Percentiles rank a stretch among this genome's conserved stretches.
phyloP scores from a whole-genome alignment of 768 basidiomycete genomes.

The Kockovaella imperatae region DNA sequence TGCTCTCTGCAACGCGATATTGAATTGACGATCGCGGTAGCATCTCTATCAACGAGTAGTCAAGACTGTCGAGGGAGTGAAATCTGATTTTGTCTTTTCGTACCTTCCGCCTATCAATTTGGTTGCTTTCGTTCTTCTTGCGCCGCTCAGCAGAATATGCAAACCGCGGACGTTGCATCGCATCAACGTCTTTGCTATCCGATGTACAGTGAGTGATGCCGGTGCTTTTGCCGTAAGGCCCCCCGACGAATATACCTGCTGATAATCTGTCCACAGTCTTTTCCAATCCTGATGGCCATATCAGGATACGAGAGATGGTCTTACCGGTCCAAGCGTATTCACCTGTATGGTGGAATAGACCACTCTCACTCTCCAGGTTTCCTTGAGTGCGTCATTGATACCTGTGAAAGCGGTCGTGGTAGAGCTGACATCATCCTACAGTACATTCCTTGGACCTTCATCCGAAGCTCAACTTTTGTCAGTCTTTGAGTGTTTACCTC shows the following conservation, averaged over 20 bases:
- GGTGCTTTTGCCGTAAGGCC: too few relatives aligned
- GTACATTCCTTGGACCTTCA: slow-evolving; percentile 37
- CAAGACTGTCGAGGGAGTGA: slow-evolving; percentile 80
- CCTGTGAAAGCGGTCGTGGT: too few relatives aligned
- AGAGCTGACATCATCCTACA: too few relatives aligned
- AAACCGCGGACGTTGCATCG: slow-evolving; percentile 72
- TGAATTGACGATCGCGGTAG: slow-evolving; percentile 44
- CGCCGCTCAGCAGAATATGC: slow-evolving; percentile 67
- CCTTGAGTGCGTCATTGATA: slow-evolving; percentile 33
- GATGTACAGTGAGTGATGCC: slow-evolving; percentile 55
- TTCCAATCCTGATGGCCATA: slow-evolving; percentile 70
- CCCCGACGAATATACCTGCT: not conserved
- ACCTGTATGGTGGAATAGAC: slow-evolving; percentile 14
- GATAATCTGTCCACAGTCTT: slow-evolving; percentile 48
- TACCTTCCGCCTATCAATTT: slow-evolving; percentile 67
- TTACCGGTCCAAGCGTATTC: slow-evolving; percentile 16
- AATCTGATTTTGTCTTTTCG: slow-evolving; percentile 80
- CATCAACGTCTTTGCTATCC: slow-evolving; percentile 77
- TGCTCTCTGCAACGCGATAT: not conserved
- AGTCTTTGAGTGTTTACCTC: slow-evolving; percentile 28
- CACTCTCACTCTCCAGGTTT: slow-evolving; percentile 14
- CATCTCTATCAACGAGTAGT: slow-evolving; percentile 82
- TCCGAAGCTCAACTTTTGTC: slow-evolving; percentile 31
- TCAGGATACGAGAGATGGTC: slow-evolving; percentile 65
- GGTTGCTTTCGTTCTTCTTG: slow-evolving; percentile 64